Percentiles rank a stretch among this genome's conserved stretches.
These are phyloP conservation scores for Sarocladiaceae sp. DNA, from an alignment of 2,329 filamentous ascomycete genomes.

Conservation along the genomic window DNA sequence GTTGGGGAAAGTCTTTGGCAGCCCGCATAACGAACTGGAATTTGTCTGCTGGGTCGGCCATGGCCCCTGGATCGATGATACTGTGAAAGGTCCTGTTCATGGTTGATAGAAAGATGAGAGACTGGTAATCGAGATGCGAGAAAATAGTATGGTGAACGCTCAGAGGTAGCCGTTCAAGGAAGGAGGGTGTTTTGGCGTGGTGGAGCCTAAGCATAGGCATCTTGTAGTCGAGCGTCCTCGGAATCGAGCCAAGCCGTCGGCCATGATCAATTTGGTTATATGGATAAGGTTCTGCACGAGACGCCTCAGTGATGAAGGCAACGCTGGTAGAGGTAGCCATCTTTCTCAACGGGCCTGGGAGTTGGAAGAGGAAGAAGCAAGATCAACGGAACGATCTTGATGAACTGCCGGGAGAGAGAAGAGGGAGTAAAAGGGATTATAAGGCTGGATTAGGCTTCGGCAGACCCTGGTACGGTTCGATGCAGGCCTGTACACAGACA, in stretches of 20 bases:
- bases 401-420: conserved; percentile 19
- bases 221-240: conserved; percentile 10
- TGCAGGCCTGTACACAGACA: not conserved
- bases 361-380: not conserved
- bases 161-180: conserved; percentile 28
- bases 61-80: conserved; percentile 26
- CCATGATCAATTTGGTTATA: not conserved
- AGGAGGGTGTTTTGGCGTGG: not conserved
- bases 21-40: conserved; percentile 36
- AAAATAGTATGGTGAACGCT: conserved; percentile 30
- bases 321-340: conserved; percentile 7
- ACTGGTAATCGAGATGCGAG: conserved; percentile 33
- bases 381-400: conserved; percentile 18
- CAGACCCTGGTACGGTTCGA: not conserved
- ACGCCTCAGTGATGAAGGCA: conserved; percentile 3
- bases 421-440: conserved; percentile 16
- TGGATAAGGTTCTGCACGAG: not conserved
- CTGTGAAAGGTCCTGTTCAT: conserved; percentile 30
- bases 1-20: conserved; percentile 35
- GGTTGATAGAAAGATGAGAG: conserved; percentile 34
- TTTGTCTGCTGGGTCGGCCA: conserved; percentile 31
- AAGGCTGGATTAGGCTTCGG: conserved; percentile 13
- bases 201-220: conserved; percentile 4
- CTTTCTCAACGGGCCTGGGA: not conserved
- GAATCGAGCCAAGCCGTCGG: conserved; percentile 1